phyloP scores from a whole-genome alignment of 192 early-diverging fungal species.

The Helicostylum pulchrum region DNA sequence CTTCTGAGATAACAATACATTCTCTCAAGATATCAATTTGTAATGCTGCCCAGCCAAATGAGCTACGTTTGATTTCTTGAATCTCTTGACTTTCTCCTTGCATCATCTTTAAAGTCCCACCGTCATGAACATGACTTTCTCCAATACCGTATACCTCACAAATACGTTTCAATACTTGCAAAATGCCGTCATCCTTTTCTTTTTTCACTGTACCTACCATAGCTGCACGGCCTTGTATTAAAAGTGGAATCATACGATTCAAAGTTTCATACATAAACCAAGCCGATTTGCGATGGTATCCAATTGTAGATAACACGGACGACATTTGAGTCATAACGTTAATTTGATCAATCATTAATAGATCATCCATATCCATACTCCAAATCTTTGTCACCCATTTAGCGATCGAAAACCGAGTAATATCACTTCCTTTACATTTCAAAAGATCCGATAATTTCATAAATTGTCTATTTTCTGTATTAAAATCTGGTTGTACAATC shows the following conservation, averaged over 20 bases:
- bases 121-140: slow-evolving; percentile 28
- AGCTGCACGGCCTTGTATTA: slow-evolving; percentile 29
- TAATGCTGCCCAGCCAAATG: slow-evolving; percentile 71
- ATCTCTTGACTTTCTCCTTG: background rate
- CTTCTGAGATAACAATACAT: slow-evolving; percentile 66
- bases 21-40: slow-evolving; percentile 77
- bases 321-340: slow-evolving; percentile 31
- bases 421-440: slow-evolving; percentile 37
- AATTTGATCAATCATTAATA: slow-evolving; percentile 56
- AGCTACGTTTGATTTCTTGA: background rate
- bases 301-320: slow-evolving; percentile 26
- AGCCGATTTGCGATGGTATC: slow-evolving; percentile 34
- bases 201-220: background rate
- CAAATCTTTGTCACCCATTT: slow-evolving; percentile 63
- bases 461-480: background rate
- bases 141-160: slow-evolving; percentile 71
- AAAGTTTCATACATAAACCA: slow-evolving; percentile 33
- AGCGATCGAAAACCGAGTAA: slow-evolving; percentile 50
- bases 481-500: slow-evolving; percentile 31
- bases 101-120: slow-evolving; percentile 22
- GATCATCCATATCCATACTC: slow-evolving; percentile 48
- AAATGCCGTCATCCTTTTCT: slow-evolving; percentile 45
- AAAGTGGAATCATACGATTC: slow-evolving; percentile 27
- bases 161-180: slow-evolving; percentile 63
- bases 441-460: slow-evolving; percentile 1